phyloP scores from a whole-genome alignment of 1,139 yeast species.

The Geotrichum citri-aurantii region DNA sequence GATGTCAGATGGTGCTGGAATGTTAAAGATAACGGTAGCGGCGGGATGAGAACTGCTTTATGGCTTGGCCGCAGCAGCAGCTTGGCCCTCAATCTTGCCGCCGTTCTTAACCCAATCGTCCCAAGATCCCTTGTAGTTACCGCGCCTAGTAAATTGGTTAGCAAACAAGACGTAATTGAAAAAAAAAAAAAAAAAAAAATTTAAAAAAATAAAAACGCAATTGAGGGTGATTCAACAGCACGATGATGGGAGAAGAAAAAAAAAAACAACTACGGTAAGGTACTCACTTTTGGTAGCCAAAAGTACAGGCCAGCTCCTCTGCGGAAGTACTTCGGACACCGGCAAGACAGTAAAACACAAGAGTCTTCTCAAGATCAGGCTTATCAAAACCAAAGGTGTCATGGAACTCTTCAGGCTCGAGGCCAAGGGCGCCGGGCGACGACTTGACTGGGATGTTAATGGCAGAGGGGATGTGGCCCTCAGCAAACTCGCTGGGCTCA shows the following conservation, averaged over 20 bases:
- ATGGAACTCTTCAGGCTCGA: slow-evolving; percentile 70
- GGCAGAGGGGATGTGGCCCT: slow-evolving; percentile 74
- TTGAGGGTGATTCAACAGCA: not conserved
- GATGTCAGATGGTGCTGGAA: not conserved
- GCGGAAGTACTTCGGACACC: slow-evolving; percentile 91
- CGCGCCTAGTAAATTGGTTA: slow-evolving; percentile 37
- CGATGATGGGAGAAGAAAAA: slow-evolving; percentile 23
- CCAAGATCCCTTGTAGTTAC: slow-evolving; percentile 57
- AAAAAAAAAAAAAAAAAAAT: not conserved
- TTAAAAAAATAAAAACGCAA: not conserved
- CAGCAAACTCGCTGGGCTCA: slow-evolving; percentile 75
- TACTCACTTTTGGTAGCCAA: slow-evolving; percentile 62
- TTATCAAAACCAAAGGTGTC: slow-evolving; percentile 79
- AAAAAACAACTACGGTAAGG: not conserved
- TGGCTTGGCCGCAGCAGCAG: not conserved
- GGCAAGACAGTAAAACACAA: slow-evolving; percentile 86
- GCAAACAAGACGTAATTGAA: not conserved
- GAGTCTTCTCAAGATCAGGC: slow-evolving; percentile 63
- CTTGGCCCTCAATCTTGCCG: slow-evolving; percentile 15
- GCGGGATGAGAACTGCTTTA: not conserved
- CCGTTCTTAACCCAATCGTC: slow-evolving; percentile 73
- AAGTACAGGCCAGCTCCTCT: slow-evolving; percentile 83
- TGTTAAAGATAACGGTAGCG: not conserved
- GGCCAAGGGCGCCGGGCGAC: slow-evolving; percentile 88
- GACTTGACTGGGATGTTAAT: slow-evolving; percentile 85